Conservation (phyloP, 2,329 filamentous ascomycete genomes). For the Tolypocladium paradoxum region DNA sequence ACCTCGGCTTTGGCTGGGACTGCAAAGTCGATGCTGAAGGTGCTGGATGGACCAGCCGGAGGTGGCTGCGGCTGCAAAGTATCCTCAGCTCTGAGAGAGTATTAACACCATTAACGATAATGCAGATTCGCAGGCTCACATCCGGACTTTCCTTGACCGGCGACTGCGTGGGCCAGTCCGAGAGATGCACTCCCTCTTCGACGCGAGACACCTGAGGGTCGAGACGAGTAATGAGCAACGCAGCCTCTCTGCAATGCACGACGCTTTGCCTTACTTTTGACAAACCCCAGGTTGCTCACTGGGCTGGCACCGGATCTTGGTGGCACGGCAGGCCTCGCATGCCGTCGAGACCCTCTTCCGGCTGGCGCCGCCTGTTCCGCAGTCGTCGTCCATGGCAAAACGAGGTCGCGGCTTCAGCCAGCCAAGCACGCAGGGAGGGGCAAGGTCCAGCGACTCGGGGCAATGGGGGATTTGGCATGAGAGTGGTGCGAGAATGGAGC, state of each 20-base stretch:
- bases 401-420: neutral
- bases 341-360: slow-evolving; percentile 27
- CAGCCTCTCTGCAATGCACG: neutral
- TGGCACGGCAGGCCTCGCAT: slow-evolving; percentile 42
- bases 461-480: neutral
- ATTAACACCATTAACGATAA: too few relatives aligned
- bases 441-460: neutral
- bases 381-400: slow-evolving; percentile 6
- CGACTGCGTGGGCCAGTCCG: slow-evolving; percentile 39
- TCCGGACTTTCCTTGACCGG: slow-evolving; percentile 29
- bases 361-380: slow-evolving; percentile 3
- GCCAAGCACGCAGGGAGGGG: neutral
- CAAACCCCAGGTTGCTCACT: slow-evolving; percentile 37
- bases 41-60: slow-evolving; percentile 32
- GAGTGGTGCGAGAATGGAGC: neutral
- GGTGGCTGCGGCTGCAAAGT: slow-evolving; percentile 9
- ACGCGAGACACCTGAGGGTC: slow-evolving; percentile 42
- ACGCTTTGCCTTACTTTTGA: slow-evolving; percentile 28
- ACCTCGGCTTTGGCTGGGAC: slow-evolving; percentile 29
- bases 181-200: slow-evolving; percentile 42
- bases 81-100: neutral
- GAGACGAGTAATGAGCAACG: neutral
- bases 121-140: slow-evolving; percentile 24
- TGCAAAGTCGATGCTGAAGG: slow-evolving; percentile 42
- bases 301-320: slow-evolving; percentile 42